Evolutionary conservation across 495 filamentous ascomycete species (phyloP).

Genomic region (Penicillium silybi): DNA sequence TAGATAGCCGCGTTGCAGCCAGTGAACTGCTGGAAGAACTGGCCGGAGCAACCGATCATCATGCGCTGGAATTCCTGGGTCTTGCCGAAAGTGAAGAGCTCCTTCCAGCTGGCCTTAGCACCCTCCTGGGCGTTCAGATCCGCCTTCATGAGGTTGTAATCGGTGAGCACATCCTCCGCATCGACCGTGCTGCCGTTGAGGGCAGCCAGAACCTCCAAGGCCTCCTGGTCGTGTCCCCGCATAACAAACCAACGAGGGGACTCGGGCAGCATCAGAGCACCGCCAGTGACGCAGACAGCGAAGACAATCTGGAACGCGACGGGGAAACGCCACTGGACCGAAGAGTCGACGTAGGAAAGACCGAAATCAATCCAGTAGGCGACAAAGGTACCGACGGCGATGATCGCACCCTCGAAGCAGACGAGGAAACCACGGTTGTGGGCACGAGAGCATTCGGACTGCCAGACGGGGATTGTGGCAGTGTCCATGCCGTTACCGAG

Average conservation of each 20-base stretch:
- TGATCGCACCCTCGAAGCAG: constrained; percentile 75
- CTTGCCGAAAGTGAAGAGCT: constrained; percentile 41
- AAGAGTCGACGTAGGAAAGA: constrained; percentile 51
- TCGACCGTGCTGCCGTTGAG: constrained; percentile 38
- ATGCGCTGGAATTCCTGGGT: constrained; percentile 45
- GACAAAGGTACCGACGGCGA: constrained; percentile 72
- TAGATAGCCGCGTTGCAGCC: constrained; percentile 80
- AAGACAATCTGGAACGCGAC: constrained; percentile 78
- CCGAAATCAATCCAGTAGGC: constrained; percentile 86
- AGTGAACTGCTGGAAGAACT: constrained; percentile 76
- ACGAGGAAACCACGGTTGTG: constrained; percentile 75
- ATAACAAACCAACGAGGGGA: constrained; percentile 73
- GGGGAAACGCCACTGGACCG: constrained; percentile 59
- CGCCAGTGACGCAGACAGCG: constrained; percentile 54
- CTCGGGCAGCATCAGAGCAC: constrained; percentile 64
- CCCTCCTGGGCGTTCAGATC: constrained; percentile 26
- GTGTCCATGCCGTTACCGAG: constrained; percentile 74
- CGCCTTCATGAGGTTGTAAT: constrained; percentile 49
- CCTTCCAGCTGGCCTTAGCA: constrained; percentile 35
- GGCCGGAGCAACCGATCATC: constrained; percentile 42
- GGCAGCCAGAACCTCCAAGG: constrained; percentile 59
- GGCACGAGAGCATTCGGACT: constrained; percentile 67
- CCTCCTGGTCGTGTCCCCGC: constrained; percentile 55
- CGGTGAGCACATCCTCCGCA: constrained; percentile 27
- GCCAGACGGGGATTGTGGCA: constrained; percentile 71